Evolutionary conservation across 148 eudicot genomes (phyloP).

Genomic region (Amaranthus cruentus): DNA sequence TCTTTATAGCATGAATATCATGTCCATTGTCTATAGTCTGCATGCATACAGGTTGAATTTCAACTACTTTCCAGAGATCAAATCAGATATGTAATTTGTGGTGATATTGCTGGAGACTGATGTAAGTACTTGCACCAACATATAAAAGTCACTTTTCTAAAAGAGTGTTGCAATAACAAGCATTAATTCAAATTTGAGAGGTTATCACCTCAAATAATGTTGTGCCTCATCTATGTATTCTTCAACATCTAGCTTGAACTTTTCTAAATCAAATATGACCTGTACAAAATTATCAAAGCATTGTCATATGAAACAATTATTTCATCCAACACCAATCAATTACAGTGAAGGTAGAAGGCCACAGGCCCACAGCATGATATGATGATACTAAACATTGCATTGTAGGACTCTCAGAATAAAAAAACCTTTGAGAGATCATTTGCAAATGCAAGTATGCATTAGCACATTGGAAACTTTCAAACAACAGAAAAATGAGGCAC

Average conservation of each 20-base stretch:
- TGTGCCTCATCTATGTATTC: constrained; percentile 56
- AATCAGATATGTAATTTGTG: too few relatives aligned
- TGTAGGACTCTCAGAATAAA: not conserved
- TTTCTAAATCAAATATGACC: constrained; percentile 94
- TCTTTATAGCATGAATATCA: not conserved
- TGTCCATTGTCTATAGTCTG: not conserved
- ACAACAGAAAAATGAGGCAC: not conserved
- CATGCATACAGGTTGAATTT: too few relatives aligned
- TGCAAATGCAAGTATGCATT: too few relatives aligned
- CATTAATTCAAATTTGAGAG: not conserved
- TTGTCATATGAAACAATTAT: not conserved
- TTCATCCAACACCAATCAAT: not conserved
- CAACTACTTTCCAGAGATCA: too few relatives aligned
- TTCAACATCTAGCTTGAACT: constrained; percentile 66
- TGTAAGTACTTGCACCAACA: too few relatives aligned
- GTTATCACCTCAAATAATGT: constrained; percentile 56
- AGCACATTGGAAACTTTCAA: not conserved
- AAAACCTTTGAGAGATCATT: not conserved
- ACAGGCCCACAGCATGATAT: not conserved
- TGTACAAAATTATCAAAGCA: constrained; percentile 21
- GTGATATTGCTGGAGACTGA: too few relatives aligned
- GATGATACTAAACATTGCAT: not conserved
- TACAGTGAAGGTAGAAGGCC: not conserved
- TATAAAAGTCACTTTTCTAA: too few relatives aligned
- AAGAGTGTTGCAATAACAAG: not conserved